Percentiles rank a stretch among this genome's conserved stretches.
Conservation (phyloP, 1,284 basidiomycete species). For the Tetrapyrgos nigripes region DNA sequence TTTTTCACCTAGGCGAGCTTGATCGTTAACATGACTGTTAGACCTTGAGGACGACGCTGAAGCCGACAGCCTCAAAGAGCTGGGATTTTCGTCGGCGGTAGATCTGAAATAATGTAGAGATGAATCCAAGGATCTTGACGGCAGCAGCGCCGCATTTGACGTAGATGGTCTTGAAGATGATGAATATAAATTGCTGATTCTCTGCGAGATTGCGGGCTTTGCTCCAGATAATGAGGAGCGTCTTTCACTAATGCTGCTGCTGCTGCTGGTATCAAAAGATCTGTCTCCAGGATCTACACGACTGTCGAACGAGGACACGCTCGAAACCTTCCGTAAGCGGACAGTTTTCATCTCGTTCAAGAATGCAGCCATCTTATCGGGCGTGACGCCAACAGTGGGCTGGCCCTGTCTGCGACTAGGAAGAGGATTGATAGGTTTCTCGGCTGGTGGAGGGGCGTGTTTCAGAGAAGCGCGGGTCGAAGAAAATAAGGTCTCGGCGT, state of each 20-base stretch:
- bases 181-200: neutral
- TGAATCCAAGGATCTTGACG: neutral
- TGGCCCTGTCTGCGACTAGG: slow-evolving; percentile 54
- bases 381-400: slow-evolving; percentile 71
- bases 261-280: slow-evolving; percentile 1
- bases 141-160: too few species aligned
- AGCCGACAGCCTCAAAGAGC: neutral
- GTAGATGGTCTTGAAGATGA: neutral
- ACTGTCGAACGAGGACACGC: slow-evolving; percentile 12
- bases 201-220: neutral
- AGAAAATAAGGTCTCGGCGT: slow-evolving; percentile 52
- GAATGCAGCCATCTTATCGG: slow-evolving; percentile 83
- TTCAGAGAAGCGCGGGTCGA: slow-evolving; percentile 69
- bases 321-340: slow-evolving; percentile 59
- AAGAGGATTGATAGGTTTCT: slow-evolving; percentile 66
- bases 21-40: neutral
- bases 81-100: neutral
- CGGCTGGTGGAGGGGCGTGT: slow-evolving; percentile 59
- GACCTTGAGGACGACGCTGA: neutral
- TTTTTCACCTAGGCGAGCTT: slow-evolving; percentile 36
- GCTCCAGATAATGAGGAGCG: neutral
- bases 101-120: neutral
- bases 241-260: neutral
- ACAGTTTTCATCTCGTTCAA: slow-evolving; percentile 79
- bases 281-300: neutral